A percentile compares a stretch with the other conserved stretches of the same genome.
Conservation (phyloP, 768 basidiomycete species). For the Amanita muscaria region DNA sequence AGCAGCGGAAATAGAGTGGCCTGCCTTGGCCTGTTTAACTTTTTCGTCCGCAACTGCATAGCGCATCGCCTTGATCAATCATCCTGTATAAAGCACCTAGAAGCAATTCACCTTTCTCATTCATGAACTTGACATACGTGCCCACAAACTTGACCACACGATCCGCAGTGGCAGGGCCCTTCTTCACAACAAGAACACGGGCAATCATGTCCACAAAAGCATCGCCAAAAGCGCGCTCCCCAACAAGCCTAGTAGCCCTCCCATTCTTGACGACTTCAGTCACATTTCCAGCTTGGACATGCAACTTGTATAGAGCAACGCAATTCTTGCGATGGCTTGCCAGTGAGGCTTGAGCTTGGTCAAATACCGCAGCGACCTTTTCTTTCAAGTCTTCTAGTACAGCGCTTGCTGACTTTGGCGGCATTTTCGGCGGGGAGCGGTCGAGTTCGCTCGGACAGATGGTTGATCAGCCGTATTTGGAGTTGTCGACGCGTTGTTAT, state of each 20-base stretch:
- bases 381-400: slow-evolving; percentile 26
- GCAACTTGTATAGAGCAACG: slow-evolving; percentile 79
- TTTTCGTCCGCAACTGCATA: slow-evolving; percentile 5
- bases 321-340: slow-evolving; percentile 94
- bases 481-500: slow-evolving; percentile 16
- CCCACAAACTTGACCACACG: slow-evolving; percentile 80
- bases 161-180: slow-evolving; percentile 76
- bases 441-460: neutral
- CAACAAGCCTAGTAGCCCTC: slow-evolving; percentile 42
- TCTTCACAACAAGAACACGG: slow-evolving; percentile 73
- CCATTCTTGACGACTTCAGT: slow-evolving; percentile 45
- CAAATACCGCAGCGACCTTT: slow-evolving; percentile 43
- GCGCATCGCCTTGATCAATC: neutral
- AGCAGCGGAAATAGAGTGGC: slow-evolving; percentile 15
- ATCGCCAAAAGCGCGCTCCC: slow-evolving; percentile 75
- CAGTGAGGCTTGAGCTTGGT: slow-evolving; percentile 68
- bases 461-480: slow-evolving; percentile 11
- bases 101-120: slow-evolving; percentile 80
- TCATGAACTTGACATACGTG: slow-evolving; percentile 72
- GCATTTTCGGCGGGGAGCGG: slow-evolving; percentile 14
- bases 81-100: slow-evolving; percentile 16
- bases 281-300: slow-evolving; percentile 50
- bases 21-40: slow-evolving; percentile 17
- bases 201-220: slow-evolving; percentile 66
- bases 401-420: slow-evolving; percentile 14